Base-by-base conservation (phyloP, 1,139 yeast species). In the Scheffersomyces lignicola region DNA sequence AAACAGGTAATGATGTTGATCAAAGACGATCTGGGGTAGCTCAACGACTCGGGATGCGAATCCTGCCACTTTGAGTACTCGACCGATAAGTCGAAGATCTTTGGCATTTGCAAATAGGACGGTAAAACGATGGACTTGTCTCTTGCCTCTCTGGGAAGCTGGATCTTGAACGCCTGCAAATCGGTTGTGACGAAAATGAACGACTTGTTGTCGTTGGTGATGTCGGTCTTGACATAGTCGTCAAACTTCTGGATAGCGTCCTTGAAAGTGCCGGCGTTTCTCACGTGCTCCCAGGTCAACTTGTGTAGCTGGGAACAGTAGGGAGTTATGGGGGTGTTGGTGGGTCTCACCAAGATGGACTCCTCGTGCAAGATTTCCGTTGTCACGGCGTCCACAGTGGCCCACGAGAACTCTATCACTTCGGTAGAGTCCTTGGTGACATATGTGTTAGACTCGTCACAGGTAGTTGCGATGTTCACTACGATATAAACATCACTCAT, bases 61-160 rank as follows among this genome's bases (percentile, higher is more conserved):
- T 62, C 63, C 54, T 81, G 84, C 88, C 89, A 85, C 49, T 80
- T 81, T 27, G 73, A 56, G 54, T 75, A 87, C 57, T 89, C 97
- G 39, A 72, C 76, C 49, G 77, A 75, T 41, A 90, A 62, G 56
- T 88, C 96, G 60, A 86, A 88, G 18, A 84, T 73, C 30, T 80
- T 69, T 2, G 96, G 88, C 46, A 81, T 82, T 53, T 82, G 87
- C 42, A 90, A 63, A 52, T 83, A 87, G 3, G 76, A 67, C 0
- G 97, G 96, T 40, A 90, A 68, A 3, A 68, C 75, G 37, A 85
- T 78, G 10, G 78, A 73, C 54, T 84, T 80, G 54, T 87, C 95
- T 27, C 87, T 69, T 7, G 95, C 88, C 54, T 87, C 95, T 33
- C 95, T 71, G 5, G 86, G 82, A 18, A 90, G 59, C 48, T 84